Conservation (phyloP, 805 yeast species). For the Candida insectorum region DNA sequence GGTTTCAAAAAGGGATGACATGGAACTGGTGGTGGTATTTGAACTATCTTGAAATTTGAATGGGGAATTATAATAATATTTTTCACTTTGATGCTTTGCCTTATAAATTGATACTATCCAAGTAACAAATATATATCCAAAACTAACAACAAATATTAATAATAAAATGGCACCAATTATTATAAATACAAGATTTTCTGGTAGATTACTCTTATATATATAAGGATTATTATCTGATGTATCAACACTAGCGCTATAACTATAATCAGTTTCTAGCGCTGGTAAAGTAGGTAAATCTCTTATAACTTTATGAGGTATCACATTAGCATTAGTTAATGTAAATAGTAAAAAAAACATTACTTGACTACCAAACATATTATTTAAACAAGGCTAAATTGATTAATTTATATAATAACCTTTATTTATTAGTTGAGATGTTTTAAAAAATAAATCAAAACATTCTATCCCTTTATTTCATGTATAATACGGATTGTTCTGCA, state of each 20-base stretch:
- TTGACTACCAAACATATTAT: too few species aligned
- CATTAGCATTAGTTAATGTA: background rate
- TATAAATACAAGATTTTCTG: constrained; percentile 41
- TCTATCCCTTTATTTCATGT: too few species aligned
- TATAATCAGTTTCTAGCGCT: constrained; percentile 5
- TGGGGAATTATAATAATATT: constrained; percentile 19
- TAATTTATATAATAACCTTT: too few species aligned
- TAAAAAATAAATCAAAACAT: too few species aligned
- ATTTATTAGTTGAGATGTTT: too few species aligned
- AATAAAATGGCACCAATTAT: constrained; percentile 36
- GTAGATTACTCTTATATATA: constrained; percentile 19
- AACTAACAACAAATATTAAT: constrained; percentile 14
- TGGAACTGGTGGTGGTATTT: constrained; percentile 6
- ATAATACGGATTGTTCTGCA: too few species aligned
- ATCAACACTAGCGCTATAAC: constrained; percentile 10
- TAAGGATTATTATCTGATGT: constrained; percentile 25
- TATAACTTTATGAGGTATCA: background rate
- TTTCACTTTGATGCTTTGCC: constrained; percentile 32
- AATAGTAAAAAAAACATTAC: too few species aligned
- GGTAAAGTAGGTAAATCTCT: constrained; percentile 11
- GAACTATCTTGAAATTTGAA: constrained; percentile 1
- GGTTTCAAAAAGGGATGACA: constrained; percentile 17
- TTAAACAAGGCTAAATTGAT: too few species aligned
- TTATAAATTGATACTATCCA: constrained; percentile 19
- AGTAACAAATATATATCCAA: constrained; percentile 18